Conservation (phyloP, 352 stramenopile genomes). For the Pythium folliculosum region DNA sequence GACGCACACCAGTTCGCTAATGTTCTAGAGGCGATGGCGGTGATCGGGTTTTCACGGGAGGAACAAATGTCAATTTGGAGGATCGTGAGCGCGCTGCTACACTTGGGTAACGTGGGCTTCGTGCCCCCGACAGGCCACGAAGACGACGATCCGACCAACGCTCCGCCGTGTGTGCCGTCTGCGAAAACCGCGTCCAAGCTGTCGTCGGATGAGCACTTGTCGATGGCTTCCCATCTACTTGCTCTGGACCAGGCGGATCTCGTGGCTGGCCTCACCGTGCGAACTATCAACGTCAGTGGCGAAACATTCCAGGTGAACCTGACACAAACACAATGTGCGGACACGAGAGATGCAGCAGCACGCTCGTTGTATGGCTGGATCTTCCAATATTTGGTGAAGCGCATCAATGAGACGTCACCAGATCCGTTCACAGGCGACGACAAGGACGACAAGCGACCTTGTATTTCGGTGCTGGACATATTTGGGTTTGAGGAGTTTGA, state of each 20-base stretch:
- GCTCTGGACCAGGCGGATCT: conserved; percentile 47
- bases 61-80: conserved; percentile 73
- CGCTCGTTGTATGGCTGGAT: conserved; percentile 81
- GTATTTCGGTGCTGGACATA: conserved; percentile 89
- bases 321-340: conserved; percentile 60
- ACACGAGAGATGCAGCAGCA: conserved; percentile 71
- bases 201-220: conserved; percentile 41
- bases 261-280: conserved; percentile 53
- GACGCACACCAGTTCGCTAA: conserved; percentile 66
- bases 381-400: conserved; percentile 83
- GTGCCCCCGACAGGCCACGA: conserved; percentile 60
- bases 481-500: conserved; percentile 92
- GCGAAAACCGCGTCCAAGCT: conserved; percentile 37
- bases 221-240: conserved; percentile 46
- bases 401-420: conserved; percentile 59
- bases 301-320: conserved; percentile 73
- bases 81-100: conserved; percentile 69
- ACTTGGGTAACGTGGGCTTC: conserved; percentile 84
- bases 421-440: conserved; percentile 15
- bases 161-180: conserved; percentile 43
- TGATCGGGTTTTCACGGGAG: conserved; percentile 64
- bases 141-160: conserved; percentile 44
- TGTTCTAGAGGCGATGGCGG: conserved; percentile 67
- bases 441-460: conserved; percentile 33
- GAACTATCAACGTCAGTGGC: conserved; percentile 71